Percentiles rank a stretch among this genome's conserved stretches.
These are phyloP conservation scores for Nepenthes gracilis DNA, from an alignment of 148 eudicot genomes.

Conservation along the genomic window DNA sequence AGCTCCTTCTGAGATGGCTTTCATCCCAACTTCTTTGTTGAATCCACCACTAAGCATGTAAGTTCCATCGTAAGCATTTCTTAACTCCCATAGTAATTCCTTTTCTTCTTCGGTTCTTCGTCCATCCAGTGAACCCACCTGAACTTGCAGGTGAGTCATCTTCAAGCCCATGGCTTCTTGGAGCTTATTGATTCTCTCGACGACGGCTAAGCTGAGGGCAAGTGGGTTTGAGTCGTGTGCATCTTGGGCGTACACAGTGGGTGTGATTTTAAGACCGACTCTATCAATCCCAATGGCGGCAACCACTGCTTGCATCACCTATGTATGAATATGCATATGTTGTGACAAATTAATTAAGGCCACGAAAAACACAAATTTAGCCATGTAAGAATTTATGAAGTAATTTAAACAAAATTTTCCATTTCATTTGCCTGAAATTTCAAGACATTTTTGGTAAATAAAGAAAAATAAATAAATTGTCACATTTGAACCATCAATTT, in stretches of 20 bases:
- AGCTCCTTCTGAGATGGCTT: conserved; percentile 55
- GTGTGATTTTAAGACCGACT: conserved; percentile 59
- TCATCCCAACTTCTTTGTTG: conserved; percentile 42
- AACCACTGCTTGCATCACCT: conserved; percentile 28
- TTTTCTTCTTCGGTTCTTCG: conserved; percentile 41
- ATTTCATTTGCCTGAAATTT: too few relatives aligned
- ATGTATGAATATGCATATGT: too few relatives aligned
- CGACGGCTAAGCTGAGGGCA: conserved; percentile 61
- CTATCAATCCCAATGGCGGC: conserved; percentile 52
- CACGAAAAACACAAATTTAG: too few relatives aligned
- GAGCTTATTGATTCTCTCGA: conserved; percentile 42
- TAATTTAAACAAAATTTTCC: too few relatives aligned
- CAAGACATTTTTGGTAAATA: too few relatives aligned
- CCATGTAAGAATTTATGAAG: too few relatives aligned
- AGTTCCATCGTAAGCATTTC: conserved; percentile 52
- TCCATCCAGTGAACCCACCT: conserved; percentile 43
- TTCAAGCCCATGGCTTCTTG: conserved; percentile 27
- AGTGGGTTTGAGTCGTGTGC: conserved; percentile 61
- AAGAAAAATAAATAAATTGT: too few relatives aligned
- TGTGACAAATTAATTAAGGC: too few relatives aligned
- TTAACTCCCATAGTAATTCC: conserved; percentile 30
- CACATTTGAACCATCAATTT: too few relatives aligned
- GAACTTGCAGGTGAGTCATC: conserved; percentile 52
- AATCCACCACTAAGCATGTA: conserved; percentile 65
- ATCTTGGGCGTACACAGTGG: conserved; percentile 60